Conservation (phyloP, 805 yeast species). For the Myxozyma udenii region DNA sequence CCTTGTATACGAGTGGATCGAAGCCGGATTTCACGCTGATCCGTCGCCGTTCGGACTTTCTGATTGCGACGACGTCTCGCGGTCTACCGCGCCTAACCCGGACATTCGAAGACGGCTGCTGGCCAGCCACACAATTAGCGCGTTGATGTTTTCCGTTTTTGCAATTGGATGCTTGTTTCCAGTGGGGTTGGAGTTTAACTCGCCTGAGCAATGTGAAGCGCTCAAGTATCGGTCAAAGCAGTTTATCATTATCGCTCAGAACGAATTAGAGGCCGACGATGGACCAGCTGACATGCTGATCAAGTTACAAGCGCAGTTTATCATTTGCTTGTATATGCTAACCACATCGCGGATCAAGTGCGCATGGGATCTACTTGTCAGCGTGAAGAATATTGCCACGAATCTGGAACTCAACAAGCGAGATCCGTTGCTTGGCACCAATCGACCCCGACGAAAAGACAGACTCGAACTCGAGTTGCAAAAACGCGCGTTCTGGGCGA, state of each 20-base stretch:
- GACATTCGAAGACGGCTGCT: constrained; percentile 2
- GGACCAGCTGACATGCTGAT: constrained; percentile 10
- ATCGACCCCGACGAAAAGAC: constrained; percentile 1
- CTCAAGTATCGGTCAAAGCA: constrained; percentile 14
- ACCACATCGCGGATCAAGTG: constrained; percentile 20
- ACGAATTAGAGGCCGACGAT: constrained; percentile 10
- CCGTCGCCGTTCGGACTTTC: not conserved
- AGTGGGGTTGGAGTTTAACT: constrained; percentile 1
- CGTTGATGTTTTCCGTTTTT: constrained; percentile 20
- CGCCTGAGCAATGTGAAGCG: constrained; percentile 2
- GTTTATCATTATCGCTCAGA: constrained; percentile 14
- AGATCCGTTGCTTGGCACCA: constrained; percentile 1
- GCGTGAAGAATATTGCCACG: constrained; percentile 13
- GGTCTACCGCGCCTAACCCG: not conserved
- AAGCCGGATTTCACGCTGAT: constrained; percentile 23
- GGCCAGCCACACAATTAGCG: constrained; percentile 9
- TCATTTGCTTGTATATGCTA: constrained; percentile 17
- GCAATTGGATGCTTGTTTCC: constrained; percentile 24
- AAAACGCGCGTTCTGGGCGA: constrained; percentile 23
- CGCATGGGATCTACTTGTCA: constrained; percentile 18
- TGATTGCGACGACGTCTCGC: not conserved
- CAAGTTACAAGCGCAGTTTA: constrained; percentile 18
- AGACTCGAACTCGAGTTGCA: constrained; percentile 11
- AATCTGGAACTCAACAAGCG: constrained; percentile 20
- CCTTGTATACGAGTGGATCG: constrained; percentile 18